Percentiles rank a stretch among this genome's conserved stretches.
These are phyloP conservation scores for Fraxinus xanthoxyloides DNA, from an alignment of 305 asterid genomes.

Conservation along the genomic window DNA sequence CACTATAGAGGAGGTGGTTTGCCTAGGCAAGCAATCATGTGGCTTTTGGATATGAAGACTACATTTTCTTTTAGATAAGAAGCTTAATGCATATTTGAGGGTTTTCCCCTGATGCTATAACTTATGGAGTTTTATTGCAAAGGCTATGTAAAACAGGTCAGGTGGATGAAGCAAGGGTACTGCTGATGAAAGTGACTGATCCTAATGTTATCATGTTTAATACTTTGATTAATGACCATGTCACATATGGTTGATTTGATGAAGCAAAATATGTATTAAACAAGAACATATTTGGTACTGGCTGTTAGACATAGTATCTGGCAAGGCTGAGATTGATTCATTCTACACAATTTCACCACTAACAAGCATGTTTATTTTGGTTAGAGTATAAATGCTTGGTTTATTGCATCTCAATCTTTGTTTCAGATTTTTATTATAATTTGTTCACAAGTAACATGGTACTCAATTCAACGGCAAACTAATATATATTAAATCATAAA, in stretches of 20 bases:
- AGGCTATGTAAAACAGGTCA: constrained; percentile 38
- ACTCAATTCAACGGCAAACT: neutral
- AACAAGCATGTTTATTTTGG: neutral
- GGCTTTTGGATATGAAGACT: neutral
- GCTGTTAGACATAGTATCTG: neutral
- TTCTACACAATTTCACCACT: constrained; percentile 20
- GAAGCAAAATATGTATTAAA: constrained; percentile 35
- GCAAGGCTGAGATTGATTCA: constrained; percentile 8
- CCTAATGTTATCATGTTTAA: constrained; percentile 29
- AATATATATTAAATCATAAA: neutral
- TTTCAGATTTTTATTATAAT: neutral
- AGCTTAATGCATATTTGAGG: constrained; percentile 27
- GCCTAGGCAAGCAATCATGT: neutral
- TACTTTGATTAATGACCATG: constrained; percentile 39
- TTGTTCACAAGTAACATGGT: neutral
- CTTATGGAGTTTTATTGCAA: constrained; percentile 41
- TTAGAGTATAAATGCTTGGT: constrained; percentile 1
- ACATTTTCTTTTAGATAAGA: constrained; percentile 31
- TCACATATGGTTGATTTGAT: constrained; percentile 22
- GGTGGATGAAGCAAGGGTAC: constrained; percentile 34
- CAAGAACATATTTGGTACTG: constrained; percentile 20
- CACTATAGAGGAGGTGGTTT: neutral
- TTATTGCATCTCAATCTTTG: neutral
- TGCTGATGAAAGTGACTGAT: constrained; percentile 34
- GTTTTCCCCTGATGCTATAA: constrained; percentile 37